Evolutionary conservation across 225 moss, liverwort and hornwort species (phyloP).

Genomic region (Thuidium tamariscinum): DNA sequence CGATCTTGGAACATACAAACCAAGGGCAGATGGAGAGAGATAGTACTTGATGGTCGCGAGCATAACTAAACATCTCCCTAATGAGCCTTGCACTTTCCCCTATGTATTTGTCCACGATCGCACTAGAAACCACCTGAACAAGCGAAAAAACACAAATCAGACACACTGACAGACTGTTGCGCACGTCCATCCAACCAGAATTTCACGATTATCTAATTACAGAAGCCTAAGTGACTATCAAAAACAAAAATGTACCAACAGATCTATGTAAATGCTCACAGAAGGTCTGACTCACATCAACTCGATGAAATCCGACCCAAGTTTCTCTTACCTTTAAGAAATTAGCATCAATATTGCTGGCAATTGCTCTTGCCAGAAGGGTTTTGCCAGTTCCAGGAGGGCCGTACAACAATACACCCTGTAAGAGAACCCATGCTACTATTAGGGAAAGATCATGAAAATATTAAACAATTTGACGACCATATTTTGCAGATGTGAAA

Average conservation of each 20-base stretch:
- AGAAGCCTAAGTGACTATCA: neutral
- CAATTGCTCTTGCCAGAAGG: constrained; percentile 85
- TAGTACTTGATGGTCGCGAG: constrained; percentile 90
- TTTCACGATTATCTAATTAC: neutral
- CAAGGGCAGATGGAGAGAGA: neutral
- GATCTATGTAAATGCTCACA: neutral
- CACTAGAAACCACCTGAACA: constrained; percentile 87
- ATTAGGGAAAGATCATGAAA: neutral
- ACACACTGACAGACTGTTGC: neutral
- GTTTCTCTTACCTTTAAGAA: constrained; percentile 68
- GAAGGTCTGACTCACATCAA: neutral
- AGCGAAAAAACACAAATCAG: neutral
- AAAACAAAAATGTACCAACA: neutral
- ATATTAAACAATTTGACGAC: neutral
- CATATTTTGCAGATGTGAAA: neutral
- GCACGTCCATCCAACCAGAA: neutral
- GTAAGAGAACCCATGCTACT: neutral
- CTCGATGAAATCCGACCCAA: neutral
- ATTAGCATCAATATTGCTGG: constrained; percentile 98
- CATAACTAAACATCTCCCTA: constrained; percentile 99
- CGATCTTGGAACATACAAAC: neutral
- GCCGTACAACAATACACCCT: constrained; percentile 94
- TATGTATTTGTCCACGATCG: constrained; percentile 98
- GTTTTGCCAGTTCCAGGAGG: constrained; percentile 97
- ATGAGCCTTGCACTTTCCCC: constrained; percentile 97